Base-by-base conservation (phyloP, 2,329 filamentous ascomycete species). In the Pseudophaeomoniella oleicola region DNA sequence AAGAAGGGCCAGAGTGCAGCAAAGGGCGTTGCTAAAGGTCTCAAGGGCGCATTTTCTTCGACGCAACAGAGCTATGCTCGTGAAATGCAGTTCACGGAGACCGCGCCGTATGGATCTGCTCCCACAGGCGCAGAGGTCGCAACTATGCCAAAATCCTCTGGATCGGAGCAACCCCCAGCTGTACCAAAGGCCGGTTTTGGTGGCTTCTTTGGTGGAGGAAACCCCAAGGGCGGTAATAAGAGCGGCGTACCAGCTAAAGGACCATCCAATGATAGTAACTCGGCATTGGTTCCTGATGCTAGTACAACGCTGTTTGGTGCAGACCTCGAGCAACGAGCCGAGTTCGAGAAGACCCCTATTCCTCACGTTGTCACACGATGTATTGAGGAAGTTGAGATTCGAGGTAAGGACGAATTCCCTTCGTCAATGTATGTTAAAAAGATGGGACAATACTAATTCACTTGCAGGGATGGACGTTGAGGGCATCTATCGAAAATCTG, bases 401-500 rank as follows among this genome's bases (percentile, higher is more conserved):
- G 90, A 54, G 90, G 88, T 59, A 53, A 36, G 59, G 45, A n/a
- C n/a, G n/a, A n/a, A n/a, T n/a, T n/a, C n/a, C n/a, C n/a, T n/a
- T n/a, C n/a, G n/a, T n/a, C n/a, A n/a, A n/a, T n/a, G n/a, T n/a
- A n/a, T n/a, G n/a, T n/a, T n/a, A n/a, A n/a, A n/a, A n/a, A n/a
- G n/a, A n/a, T n/a, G n/a, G n/a, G 50, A 43, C 32, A 52, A 16
- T 34, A 19, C 12, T 35, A 30, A 10, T 34, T 9, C 19, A 31
- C 30, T 29, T 32, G 16, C 39, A 70, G 67, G 69, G 32, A 94
- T 98, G 84, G 87, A 96, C 50, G 75, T 92, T 47, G 90, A 96
- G 62, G 90, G 90, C 43, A 93, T 98, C 49, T 98, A 98, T 63
- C 78, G 90, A 51, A 98, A 98, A 68, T 94, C 87, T 35, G 90